These are phyloP conservation scores for Diversispora epigaea DNA, from an alignment of 192 early-diverging fungal species.

Conservation along the genomic window DNA sequence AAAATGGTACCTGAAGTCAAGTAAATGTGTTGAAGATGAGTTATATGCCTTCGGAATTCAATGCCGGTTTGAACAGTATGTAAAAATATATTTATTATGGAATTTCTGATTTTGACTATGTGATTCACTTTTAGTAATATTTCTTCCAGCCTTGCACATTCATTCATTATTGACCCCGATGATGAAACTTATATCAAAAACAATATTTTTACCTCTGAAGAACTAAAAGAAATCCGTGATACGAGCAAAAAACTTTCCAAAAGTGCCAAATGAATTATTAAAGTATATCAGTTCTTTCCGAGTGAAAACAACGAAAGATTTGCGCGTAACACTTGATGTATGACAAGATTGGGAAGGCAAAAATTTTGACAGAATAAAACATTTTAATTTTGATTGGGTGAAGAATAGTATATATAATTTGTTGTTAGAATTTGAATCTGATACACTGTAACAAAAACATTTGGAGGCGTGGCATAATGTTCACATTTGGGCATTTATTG, in stretches of 20 bases:
- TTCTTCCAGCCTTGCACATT: slow-evolving; percentile 30
- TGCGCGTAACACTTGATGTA: slow-evolving; percentile 25
- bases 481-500: slow-evolving; percentile 30
- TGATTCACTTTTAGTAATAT: neutral
- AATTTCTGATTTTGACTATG: slow-evolving; percentile 8
- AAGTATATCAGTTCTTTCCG: slow-evolving; percentile 26
- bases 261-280: slow-evolving; percentile 12
- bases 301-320: slow-evolving; percentile 20
- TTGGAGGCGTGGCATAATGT: slow-evolving; percentile 14
- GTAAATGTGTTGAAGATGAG: slow-evolving; percentile 34
- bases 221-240: slow-evolving; percentile 32
- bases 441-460: neutral
- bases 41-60: slow-evolving; percentile 31
- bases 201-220: slow-evolving; percentile 15
- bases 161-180: slow-evolving; percentile 34
- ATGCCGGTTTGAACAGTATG: slow-evolving; percentile 30
- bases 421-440: slow-evolving; percentile 9
- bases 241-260: slow-evolving; percentile 9
- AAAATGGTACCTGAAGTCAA: slow-evolving; percentile 32
- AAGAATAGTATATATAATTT: neutral
- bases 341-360: slow-evolving; percentile 24
- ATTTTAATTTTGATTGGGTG: too few relatives aligned
- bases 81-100: slow-evolving; percentile 11
- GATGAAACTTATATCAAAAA: slow-evolving; percentile 29
- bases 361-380: too few relatives aligned